Conservation (phyloP, 495 filamentous ascomycete genomes). For the Parmelia sp. region DNA sequence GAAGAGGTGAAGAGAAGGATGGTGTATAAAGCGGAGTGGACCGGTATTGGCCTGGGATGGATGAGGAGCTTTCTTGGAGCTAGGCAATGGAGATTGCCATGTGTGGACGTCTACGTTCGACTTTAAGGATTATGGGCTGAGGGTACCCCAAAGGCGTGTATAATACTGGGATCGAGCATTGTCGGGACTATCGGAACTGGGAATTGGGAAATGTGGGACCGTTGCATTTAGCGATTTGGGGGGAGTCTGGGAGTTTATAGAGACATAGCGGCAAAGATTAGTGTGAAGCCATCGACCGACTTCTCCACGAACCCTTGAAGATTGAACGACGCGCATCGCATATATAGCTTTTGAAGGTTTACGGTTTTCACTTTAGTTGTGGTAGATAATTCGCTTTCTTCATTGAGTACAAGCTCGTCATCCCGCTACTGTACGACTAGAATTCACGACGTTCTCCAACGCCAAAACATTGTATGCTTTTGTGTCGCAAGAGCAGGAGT, state of each 20-base stretch:
- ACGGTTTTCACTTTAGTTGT: not conserved
- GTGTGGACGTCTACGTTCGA: constrained; percentile 73
- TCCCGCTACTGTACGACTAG: not conserved
- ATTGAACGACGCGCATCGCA: not conserved
- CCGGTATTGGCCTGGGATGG: constrained; percentile 77
- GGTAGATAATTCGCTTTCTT: not conserved
- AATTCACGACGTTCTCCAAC: not conserved
- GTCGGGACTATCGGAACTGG: not conserved
- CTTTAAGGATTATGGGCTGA: constrained; percentile 38
- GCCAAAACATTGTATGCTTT: constrained; percentile 2
- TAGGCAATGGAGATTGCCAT: constrained; percentile 76
- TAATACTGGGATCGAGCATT: not conserved
- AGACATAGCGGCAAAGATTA: not conserved
- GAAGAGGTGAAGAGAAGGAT: constrained; percentile 52
- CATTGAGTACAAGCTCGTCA: not conserved
- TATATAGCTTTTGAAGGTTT: too few relatives aligned
- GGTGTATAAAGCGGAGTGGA: constrained; percentile 59
- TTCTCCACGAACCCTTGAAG: not conserved
- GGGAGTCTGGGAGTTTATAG: not conserved
- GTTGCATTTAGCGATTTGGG: constrained; percentile 13
- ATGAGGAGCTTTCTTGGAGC: constrained; percentile 65
- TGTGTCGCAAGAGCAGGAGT: not conserved
- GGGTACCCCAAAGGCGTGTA: not conserved
- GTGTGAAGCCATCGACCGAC: not conserved
- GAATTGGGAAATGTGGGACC: not conserved